Conservation (phyloP, 2,329 filamentous ascomycete species). For the Aspergillus nomiae region DNA sequence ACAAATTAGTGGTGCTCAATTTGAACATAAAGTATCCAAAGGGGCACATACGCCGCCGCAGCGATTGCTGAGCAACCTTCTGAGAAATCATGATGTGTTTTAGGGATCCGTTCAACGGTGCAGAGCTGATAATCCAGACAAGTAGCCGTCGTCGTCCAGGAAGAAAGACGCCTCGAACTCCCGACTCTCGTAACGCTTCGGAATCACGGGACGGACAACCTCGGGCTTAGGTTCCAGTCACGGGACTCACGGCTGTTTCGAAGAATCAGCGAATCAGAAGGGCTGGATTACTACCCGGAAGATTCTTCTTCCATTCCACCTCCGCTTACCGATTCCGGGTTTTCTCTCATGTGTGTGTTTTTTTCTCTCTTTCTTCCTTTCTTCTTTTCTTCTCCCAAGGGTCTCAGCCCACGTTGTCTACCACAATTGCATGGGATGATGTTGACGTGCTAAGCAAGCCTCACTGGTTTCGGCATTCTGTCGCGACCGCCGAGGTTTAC, state of each 20-base stretch:
- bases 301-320: conserved; percentile 35
- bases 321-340: conserved; percentile 7
- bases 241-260: conserved; percentile 28
- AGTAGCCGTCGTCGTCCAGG: conserved; percentile 20
- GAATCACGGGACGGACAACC: conserved; percentile 42
- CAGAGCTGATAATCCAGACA: conserved; percentile 12
- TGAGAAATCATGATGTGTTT: conserved; percentile 48
- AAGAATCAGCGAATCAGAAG: conserved; percentile 36
- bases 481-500: conserved; percentile 43
- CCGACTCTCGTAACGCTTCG: conserved; percentile 35
- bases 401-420: conserved; percentile 44
- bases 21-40: not conserved
- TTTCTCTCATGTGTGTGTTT: conserved; percentile 17
- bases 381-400: conserved; percentile 27
- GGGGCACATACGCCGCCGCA: conserved; percentile 49
- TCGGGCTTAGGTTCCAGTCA: conserved; percentile 41
- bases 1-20: conserved; percentile 27
- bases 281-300: conserved; percentile 39
- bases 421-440: conserved; percentile 38
- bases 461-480: conserved; percentile 50
- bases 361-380: conserved; percentile 22
- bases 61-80: conserved; percentile 50
- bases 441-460: conserved; percentile 40
- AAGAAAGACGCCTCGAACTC: conserved; percentile 22
- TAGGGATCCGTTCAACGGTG: conserved; percentile 7